Percentiles rank a stretch among this genome's conserved stretches.
Conservation (phyloP, 495 filamentous ascomycete species). For the Penicillium angulare region DNA sequence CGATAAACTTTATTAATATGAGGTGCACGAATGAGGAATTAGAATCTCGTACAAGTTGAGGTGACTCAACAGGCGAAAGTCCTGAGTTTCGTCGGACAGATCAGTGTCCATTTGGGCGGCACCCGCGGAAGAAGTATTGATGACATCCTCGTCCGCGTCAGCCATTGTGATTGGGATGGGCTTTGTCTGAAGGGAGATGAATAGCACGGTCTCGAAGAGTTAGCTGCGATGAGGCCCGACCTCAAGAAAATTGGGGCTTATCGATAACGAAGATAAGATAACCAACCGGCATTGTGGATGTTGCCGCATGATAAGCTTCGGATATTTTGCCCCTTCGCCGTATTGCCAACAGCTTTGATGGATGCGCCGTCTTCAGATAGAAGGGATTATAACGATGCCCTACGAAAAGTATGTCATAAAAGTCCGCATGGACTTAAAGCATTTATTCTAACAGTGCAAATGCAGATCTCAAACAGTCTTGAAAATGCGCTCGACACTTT, state of each 20-base stretch:
- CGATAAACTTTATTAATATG: neutral
- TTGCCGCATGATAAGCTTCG: neutral
- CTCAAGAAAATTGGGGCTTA: conserved; percentile 17
- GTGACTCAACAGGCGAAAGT: conserved; percentile 74
- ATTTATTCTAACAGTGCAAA: neutral
- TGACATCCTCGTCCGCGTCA: conserved; percentile 48
- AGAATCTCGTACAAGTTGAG: conserved; percentile 50
- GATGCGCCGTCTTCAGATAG: neutral
- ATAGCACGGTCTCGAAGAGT: neutral
- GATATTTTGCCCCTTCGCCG: neutral
- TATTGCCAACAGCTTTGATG: conserved; percentile 3
- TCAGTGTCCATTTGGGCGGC: conserved; percentile 55
- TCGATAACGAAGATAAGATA: conserved; percentile 19
- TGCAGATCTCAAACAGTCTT: conserved; percentile 42
- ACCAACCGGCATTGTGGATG: no score
- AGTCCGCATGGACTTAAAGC: no score
- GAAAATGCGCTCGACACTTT: conserved; percentile 43
- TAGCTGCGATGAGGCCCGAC: conserved; percentile 1
- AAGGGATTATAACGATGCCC: conserved; percentile 29
- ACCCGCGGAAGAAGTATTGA: conserved; percentile 27
- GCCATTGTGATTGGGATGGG: conserved; percentile 36
- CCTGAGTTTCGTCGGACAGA: conserved; percentile 79
- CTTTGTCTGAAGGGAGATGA: neutral
- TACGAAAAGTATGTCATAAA: conserved; percentile 32
- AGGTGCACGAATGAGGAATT: neutral